phyloP scores from a whole-genome alignment of 148 eudicot genomes.

The Talinum fruticosum region DNA sequence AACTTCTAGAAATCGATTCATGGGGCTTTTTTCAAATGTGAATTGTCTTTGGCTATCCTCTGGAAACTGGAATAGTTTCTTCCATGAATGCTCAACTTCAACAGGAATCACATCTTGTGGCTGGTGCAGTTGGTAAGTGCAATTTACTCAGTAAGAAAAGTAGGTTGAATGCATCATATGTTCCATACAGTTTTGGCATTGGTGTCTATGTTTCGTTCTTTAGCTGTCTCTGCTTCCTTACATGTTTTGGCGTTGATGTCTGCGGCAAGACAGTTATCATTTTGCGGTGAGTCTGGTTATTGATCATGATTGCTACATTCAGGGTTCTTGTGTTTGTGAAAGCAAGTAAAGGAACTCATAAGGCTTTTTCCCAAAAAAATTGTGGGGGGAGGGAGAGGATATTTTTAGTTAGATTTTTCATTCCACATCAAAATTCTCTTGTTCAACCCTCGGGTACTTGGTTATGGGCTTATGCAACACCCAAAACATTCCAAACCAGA shows the following conservation, averaged over 20 bases:
- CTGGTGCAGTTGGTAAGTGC: not conserved
- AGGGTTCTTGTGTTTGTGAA: not conserved
- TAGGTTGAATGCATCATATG: not conserved
- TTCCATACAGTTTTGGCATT: not conserved
- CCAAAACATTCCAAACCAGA: not conserved
- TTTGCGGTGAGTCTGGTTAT: too few relatives aligned
- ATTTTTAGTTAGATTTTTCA: not conserved
- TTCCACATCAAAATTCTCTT: not conserved
- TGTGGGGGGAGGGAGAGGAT: not conserved
- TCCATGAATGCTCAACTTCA: not conserved
- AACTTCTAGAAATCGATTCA: not conserved
- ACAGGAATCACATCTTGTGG: not conserved
- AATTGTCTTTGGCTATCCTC: not conserved
- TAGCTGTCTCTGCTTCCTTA: not conserved
- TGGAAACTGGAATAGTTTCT: not conserved
- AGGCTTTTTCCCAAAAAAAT: too few relatives aligned
- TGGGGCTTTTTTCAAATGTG: not conserved
- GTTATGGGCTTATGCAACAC: not conserved
- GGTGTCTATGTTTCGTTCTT: not conserved
- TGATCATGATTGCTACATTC: not conserved
- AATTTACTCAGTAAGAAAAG: not conserved
- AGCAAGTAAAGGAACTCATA: not conserved
- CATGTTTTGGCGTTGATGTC: too few relatives aligned
- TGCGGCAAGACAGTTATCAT: too few relatives aligned
- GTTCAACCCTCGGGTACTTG: not conserved